Percentiles rank a stretch among this genome's conserved stretches.
phyloP scores from a whole-genome alignment of 495 filamentous ascomycete species.

The Trichocladium uniseriatum region DNA sequence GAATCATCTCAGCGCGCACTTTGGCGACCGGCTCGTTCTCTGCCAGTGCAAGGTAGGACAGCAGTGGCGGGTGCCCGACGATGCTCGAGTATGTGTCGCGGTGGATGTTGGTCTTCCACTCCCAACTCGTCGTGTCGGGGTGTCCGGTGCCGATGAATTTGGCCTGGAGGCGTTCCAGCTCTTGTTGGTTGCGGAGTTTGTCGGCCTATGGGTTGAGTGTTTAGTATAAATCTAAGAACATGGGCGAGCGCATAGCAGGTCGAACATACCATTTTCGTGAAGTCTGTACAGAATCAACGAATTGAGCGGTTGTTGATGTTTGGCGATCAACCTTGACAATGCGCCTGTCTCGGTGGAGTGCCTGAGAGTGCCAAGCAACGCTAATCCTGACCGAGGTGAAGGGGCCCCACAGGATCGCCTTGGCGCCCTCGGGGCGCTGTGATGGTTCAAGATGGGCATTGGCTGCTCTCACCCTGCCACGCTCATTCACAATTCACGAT shows the following conservation, averaged over 20 bases:
- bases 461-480: no score
- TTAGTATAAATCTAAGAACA: background rate
- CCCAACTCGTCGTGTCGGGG: constrained; percentile 91
- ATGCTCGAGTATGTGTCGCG: constrained; percentile 76
- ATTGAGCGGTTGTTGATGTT: background rate
- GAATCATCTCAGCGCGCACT: constrained; percentile 66
- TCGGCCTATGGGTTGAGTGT: constrained; percentile 52
- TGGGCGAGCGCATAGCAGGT: no score
- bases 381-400: background rate
- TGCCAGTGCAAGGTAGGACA: constrained; percentile 83
- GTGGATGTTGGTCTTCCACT: constrained; percentile 89
- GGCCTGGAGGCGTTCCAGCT: constrained; percentile 90
- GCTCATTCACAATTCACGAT: no score
- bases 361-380: background rate
- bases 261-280: background rate
- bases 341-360: no score
- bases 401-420: background rate
- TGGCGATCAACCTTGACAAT: no score
- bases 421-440: no score
- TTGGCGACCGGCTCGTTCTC: constrained; percentile 73
- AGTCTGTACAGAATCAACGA: background rate
- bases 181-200: constrained; percentile 94
- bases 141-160: constrained; percentile 96
- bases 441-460: no score
- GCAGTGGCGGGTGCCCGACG: constrained; percentile 79